A percentile compares a stretch with the other conserved stretches of the same genome.
Conservation (phyloP, 225 moss, liverwort and hornwort species). For the Asterella californica region DNA sequence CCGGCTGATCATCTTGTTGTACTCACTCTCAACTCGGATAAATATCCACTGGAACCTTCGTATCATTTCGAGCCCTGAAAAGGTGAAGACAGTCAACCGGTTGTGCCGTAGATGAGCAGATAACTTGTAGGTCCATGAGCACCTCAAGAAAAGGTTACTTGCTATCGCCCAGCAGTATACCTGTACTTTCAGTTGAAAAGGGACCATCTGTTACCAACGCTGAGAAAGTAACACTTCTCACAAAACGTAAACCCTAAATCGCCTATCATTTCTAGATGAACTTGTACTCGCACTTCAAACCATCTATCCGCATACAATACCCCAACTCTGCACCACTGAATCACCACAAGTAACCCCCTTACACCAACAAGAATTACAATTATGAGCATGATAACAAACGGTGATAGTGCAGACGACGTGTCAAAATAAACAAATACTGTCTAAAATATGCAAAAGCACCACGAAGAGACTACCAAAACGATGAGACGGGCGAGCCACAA, state of each 20-base stretch:
- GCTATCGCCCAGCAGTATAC: slow-evolving; percentile 90
- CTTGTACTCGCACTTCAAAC: no score
- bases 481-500: not conserved
- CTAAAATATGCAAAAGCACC: not conserved
- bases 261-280: no score
- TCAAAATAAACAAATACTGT: no score
- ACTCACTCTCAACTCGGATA: slow-evolving; percentile 87
- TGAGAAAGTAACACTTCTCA: no score
- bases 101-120: slow-evolving; percentile 93
- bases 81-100: slow-evolving; percentile 77
- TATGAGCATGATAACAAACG: not conserved
- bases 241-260: no score
- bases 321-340: no score
- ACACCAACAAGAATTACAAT: no score
- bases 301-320: no score
- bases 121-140: slow-evolving; percentile 90
- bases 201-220: no score
- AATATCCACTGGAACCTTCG: slow-evolving; percentile 96
- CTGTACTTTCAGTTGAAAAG: no score
- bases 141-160: slow-evolving; percentile 79
- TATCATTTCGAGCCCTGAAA: slow-evolving; percentile 87
- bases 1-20: slow-evolving; percentile 53
- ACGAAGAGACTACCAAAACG: not conserved
- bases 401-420: not conserved
- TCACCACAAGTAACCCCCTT: no score